phyloP scores from a whole-genome alignment of 208 protist genomes.

The Leishmania turanica region DNA sequence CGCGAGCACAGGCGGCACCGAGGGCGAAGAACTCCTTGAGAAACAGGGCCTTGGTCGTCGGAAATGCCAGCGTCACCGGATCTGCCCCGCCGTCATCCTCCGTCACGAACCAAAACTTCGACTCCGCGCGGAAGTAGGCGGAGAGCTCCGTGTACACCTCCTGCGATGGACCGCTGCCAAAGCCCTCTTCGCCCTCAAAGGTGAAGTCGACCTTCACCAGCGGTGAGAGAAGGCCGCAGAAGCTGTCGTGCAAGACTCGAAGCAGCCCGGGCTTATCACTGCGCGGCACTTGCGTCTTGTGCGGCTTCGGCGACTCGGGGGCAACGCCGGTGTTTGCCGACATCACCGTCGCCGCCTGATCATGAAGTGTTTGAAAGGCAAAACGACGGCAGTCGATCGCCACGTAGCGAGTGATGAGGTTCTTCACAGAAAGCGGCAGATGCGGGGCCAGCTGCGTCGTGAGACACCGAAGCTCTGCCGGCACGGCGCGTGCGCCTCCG shows the following conservation, averaged over 20 bases:
- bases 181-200: slow-evolving; percentile 83
- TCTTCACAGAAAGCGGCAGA: slow-evolving; percentile 61
- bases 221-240: slow-evolving; percentile 46
- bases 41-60: slow-evolving; percentile 44
- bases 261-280: slow-evolving; percentile 37
- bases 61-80: slow-evolving; percentile 47
- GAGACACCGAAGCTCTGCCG: slow-evolving; percentile 32
- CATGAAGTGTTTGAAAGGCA: slow-evolving; percentile 66
- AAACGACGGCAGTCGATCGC: slow-evolving; percentile 74
- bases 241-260: slow-evolving; percentile 40
- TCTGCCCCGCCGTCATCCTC: slow-evolving; percentile 54
- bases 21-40: slow-evolving; percentile 74
- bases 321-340: slow-evolving; percentile 58
- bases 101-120: slow-evolving; percentile 58
- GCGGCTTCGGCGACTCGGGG: slow-evolving; percentile 4
- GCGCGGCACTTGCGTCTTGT: slow-evolving; percentile 55
- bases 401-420: slow-evolving; percentile 63
- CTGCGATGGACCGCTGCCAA: slow-evolving; percentile 84
- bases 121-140: slow-evolving; percentile 31
- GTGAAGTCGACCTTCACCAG: slow-evolving; percentile 77
- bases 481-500: slow-evolving; percentile 54
- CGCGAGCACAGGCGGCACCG: slow-evolving; percentile 62
- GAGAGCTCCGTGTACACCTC: slow-evolving; percentile 87
- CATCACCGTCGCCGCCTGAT: slow-evolving; percentile 53
- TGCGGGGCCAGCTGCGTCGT: slow-evolving; percentile 32